Evolutionary conservation across 305 asterid genomes (phyloP), one percentile per base, ranked within the genome.

Genomic region (Euphrasia arctica): DNA sequence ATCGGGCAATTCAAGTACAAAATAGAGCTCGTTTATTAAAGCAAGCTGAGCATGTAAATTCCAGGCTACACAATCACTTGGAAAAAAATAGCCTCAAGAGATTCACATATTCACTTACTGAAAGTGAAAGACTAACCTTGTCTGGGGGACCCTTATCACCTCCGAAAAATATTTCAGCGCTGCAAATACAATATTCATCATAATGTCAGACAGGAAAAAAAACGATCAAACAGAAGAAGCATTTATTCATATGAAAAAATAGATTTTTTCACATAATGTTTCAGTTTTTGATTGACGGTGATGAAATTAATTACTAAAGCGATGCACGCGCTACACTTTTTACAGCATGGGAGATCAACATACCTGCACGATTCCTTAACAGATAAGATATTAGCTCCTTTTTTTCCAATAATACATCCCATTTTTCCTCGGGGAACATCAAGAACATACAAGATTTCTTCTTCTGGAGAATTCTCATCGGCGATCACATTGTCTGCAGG

Each of bases 111-210:
- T 39, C 43, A 39, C 43, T 39, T 39, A 7, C 43, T 39, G 31
- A 10, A 13, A 47, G 52, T 47, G 52, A 47, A 45, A 45, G 52
- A 12, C 84, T 70, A 76, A 93, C 97, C 99, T 84, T 88, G 77
- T 93, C 83, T 4, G 92, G 90, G 18, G 98, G 98, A 62, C 97
- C 97, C 75, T 84, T 90, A 1, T 83, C 80, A 45, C 94, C 90
- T 78, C 98, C 98, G n/a, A 81, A 73, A 72, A 90, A 68, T 52
- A 90, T 90, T 65, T 93, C 97, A 84, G 99, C 99, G 29, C 99
- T 93, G 95, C 85, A 80, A 77, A 72, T 56, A 54, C 5, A 47
- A 47, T 45, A 69, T 61, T 48, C 55, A 64, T 54, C 27, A n/a
- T 52, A 9, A 25, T 15, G 39, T 4, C 28, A 51, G 50, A 45